Conservation (phyloP, 2,329 filamentous ascomycete species). For the Trichoderma simmonsii region DNA sequence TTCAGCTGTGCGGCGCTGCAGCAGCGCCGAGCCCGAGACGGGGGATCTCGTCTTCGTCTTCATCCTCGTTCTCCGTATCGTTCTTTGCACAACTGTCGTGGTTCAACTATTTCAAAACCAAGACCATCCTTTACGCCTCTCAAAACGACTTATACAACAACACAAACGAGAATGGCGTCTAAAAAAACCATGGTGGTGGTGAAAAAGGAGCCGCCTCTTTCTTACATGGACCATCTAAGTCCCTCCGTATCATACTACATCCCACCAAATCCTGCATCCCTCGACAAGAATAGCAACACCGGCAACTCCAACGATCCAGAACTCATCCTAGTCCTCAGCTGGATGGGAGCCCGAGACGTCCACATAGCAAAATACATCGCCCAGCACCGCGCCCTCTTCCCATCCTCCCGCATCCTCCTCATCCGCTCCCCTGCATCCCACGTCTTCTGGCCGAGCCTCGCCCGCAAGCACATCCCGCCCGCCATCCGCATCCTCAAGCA, state of each 20-base stretch:
- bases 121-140: neutral
- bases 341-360: slow-evolving; percentile 50
- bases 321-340: slow-evolving; percentile 47
- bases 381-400: slow-evolving; percentile 44
- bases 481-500: slow-evolving; percentile 40
- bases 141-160: neutral
- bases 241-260: slow-evolving; percentile 37
- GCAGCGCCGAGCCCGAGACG: neutral
- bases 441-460: slow-evolving; percentile 33
- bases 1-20: neutral
- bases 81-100: neutral
- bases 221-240: slow-evolving; percentile 39
- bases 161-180: slow-evolving; percentile 29
- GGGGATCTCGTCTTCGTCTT: neutral
- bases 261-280: slow-evolving; percentile 21
- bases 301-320: slow-evolving; percentile 34
- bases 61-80: neutral
- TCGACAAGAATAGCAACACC: neutral
- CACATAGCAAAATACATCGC: slow-evolving; percentile 52
- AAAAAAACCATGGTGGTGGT: slow-evolving; percentile 16
- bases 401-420: slow-evolving; percentile 45
- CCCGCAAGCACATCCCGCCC: slow-evolving; percentile 35
- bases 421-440: slow-evolving; percentile 41
- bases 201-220: slow-evolving; percentile 25
- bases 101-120: neutral